Evolutionary conservation across 805 yeast genomes (phyloP), one percentile per base, ranked within the genome.

Genomic region (Ascoidea asiatica): DNA sequence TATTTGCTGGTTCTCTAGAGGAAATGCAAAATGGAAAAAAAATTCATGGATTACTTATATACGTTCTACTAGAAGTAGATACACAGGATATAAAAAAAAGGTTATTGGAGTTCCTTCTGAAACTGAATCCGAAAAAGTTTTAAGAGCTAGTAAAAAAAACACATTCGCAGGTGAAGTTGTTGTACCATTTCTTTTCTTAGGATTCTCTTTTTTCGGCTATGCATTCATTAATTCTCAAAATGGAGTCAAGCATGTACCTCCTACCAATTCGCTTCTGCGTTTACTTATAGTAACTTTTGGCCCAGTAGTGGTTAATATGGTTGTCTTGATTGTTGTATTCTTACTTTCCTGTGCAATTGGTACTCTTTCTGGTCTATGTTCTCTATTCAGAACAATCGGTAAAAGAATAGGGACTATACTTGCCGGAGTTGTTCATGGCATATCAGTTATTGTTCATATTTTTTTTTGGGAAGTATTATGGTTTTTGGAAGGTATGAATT

Each of bases 401-500:
- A 29, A 29, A 29, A 29, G 15, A 29, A 29, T 15, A 11, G 35
- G 15, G 15, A 15, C 35, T 11, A 15, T 29, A 15, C 15, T 15
- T 29, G 35, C 35, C 15, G 35, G 15, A 11, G 15, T 29, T 29
- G 35, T 29, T 15, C 98, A 92, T 60, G 97, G 95, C 67, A 70
- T 86, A 56, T 88, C 97, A 17, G 97, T 94, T 44, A 63, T 94
- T 55, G 70, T 87, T 52, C 94, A 90, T 70, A 68, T 92, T 53
- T 70, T 81, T 37, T 85, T 86, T 74, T 90, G 87, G 69, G 83
- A 90, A 64, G 85, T 89, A 48, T 82, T 90, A 89, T 92, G 98
- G 98, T 94, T 87, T 50, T 65, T 88, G 60, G 95, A 89, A 70
- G 90, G 95, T 53, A 92, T 92, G 81, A 73, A 71, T 55, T 94